phyloP scores from a whole-genome alignment of 805 yeast genomes.

The Suhomyces prunicola region DNA sequence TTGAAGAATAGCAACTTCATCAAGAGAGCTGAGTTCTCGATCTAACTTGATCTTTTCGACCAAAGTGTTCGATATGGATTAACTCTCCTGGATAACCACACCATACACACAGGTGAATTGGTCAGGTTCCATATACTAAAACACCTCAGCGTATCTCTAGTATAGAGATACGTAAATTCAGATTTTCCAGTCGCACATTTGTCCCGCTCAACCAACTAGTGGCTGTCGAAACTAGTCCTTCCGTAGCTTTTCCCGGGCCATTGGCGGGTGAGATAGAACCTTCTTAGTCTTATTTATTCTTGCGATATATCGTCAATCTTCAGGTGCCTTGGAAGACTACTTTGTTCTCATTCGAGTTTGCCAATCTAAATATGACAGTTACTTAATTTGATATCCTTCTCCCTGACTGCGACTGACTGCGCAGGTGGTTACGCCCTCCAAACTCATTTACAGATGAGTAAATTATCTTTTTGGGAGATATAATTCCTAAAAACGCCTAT shows the following conservation, averaged over 20 bases:
- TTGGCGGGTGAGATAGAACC: not conserved
- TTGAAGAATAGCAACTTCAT: too few species aligned
- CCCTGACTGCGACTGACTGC: not conserved
- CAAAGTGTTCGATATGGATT: too few species aligned
- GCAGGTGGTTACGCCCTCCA: not conserved
- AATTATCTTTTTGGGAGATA: not conserved
- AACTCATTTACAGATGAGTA: not conserved
- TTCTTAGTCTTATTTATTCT: not conserved
- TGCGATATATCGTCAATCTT: not conserved
- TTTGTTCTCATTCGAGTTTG: not conserved
- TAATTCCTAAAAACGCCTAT: not conserved
- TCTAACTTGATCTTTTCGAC: too few species aligned
- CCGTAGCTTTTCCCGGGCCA: not conserved
- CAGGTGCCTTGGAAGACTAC: not conserved
- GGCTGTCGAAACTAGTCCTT: not conserved
- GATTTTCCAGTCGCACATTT: not conserved
- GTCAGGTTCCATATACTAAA: conserved; percentile 8
- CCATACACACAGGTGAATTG: too few species aligned
- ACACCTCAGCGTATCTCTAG: too few species aligned
- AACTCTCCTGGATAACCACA: too few species aligned
- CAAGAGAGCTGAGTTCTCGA: too few species aligned
- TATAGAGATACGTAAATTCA: too few species aligned
- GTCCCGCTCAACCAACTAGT: not conserved
- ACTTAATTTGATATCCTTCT: not conserved
- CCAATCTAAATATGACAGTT: not conserved